A percentile compares a stretch with the other conserved stretches of the same genome.
phyloP scores from a whole-genome alignment of 177 flowering plant species.

The Vitis hybrid region DNA sequence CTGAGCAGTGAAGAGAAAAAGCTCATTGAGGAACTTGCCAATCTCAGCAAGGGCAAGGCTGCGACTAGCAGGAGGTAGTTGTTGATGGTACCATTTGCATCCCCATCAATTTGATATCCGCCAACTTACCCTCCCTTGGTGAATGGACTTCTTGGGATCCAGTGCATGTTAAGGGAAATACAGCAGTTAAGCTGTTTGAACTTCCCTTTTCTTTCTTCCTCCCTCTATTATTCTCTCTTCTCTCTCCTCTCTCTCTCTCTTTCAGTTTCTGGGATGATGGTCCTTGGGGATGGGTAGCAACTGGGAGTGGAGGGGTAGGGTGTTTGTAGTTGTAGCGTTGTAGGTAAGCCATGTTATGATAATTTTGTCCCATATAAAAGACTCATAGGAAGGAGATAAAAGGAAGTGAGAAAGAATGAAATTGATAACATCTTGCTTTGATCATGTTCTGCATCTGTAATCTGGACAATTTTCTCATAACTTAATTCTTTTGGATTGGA shows the following conservation, averaged over 20 bases:
- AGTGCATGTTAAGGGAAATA: background rate
- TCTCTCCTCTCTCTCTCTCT: too few species aligned
- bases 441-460: background rate
- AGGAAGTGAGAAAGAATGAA: constrained; percentile 3
- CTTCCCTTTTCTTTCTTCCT: too few species aligned
- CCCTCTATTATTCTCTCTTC: too few species aligned
- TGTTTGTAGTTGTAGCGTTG: background rate
- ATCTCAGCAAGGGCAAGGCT: constrained; percentile 62
- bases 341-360: background rate
- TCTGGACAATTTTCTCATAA: background rate
- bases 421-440: background rate
- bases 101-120: background rate
- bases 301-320: background rate
- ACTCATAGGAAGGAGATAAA: background rate
- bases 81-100: background rate
- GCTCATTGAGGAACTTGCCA: constrained; percentile 76
- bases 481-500: constrained; percentile 8
- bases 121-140: background rate
- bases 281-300: too few species aligned
- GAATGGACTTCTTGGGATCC: background rate
- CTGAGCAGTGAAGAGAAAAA: constrained; percentile 76
- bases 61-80: constrained; percentile 53
- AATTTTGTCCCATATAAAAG: constrained; percentile 4
- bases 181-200: too few species aligned
- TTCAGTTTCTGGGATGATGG: too few species aligned